These are phyloP conservation scores for Spathaspora arborariae DNA, from an alignment of 805 yeast genomes.

Conservation along the genomic window DNA sequence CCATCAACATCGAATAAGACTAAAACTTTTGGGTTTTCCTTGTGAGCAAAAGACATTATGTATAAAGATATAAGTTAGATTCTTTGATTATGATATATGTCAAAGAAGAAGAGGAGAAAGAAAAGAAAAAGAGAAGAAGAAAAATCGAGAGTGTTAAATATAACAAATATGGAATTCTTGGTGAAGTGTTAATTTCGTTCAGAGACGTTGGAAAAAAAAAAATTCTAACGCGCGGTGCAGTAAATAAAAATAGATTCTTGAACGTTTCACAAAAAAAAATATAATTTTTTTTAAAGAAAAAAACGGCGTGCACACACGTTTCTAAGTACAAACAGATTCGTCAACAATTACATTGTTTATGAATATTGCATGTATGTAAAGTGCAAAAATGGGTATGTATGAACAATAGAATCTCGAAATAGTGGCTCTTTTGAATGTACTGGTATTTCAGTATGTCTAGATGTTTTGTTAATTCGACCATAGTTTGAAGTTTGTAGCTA, in stretches of 20 bases:
- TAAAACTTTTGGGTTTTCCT: conserved; percentile 79
- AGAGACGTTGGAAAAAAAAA: background rate
- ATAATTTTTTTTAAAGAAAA: background rate
- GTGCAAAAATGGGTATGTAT: too few species aligned
- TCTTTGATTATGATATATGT: background rate
- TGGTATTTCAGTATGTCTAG: background rate
- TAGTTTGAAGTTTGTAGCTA: too few species aligned
- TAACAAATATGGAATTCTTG: background rate
- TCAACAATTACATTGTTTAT: background rate
- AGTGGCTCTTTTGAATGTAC: too few species aligned
- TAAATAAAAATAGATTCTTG: background rate
- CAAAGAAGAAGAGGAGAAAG: conserved; percentile 2
- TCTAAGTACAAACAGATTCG: background rate
- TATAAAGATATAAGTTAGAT: background rate
- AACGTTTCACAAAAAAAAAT: background rate
- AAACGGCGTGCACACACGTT: background rate
- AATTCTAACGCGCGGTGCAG: too few species aligned
- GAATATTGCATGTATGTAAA: too few species aligned
- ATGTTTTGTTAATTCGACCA: too few species aligned
- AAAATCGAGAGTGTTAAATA: background rate
- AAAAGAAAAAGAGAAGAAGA: conserved; percentile 1
- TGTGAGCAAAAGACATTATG: conserved; percentile 59
- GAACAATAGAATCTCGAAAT: too few species aligned
- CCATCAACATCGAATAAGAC: conserved; percentile 98
- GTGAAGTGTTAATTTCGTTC: background rate